phyloP scores from a whole-genome alignment of 257 asterid species.

The Eucommia ulmoides region DNA sequence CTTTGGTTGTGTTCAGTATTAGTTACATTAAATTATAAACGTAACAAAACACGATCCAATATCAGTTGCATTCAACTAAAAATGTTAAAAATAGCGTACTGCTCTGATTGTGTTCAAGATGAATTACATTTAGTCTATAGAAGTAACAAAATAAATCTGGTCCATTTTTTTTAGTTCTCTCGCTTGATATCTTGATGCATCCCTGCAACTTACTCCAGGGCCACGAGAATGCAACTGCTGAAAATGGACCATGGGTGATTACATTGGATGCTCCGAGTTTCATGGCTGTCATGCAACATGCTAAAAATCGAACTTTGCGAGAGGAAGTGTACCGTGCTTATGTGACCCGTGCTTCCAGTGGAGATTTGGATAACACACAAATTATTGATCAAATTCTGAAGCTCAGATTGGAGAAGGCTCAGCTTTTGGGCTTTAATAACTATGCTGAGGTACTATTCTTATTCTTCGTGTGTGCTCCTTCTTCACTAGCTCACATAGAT shows the following conservation, averaged over 20 bases:
- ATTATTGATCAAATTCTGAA: conserved; percentile 77
- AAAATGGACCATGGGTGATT: conserved; percentile 88
- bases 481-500: conserved; percentile 10
- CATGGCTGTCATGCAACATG: conserved; percentile 86
- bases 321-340: conserved; percentile 96
- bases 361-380: conserved; percentile 73
- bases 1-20: neutral
- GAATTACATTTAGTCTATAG: no score
- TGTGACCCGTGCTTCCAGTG: conserved; percentile 85
- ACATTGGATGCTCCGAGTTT: conserved; percentile 94
- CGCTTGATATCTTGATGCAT: conserved; percentile 7
- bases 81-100: no score
- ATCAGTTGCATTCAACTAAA: no score
- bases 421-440: conserved; percentile 89
- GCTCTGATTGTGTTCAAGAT: no score
- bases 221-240: conserved; percentile 87
- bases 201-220: conserved; percentile 42
- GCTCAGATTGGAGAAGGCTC: conserved; percentile 88
- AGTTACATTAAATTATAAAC: neutral
- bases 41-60: no score
- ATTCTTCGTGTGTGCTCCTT: neutral
- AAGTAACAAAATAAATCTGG: no score
- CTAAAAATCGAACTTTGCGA: conserved; percentile 71
- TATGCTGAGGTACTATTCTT: conserved; percentile 68
- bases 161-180: no score